Conservation (phyloP, 805 yeast species). For the Myxozyma nipponensis region DNA sequence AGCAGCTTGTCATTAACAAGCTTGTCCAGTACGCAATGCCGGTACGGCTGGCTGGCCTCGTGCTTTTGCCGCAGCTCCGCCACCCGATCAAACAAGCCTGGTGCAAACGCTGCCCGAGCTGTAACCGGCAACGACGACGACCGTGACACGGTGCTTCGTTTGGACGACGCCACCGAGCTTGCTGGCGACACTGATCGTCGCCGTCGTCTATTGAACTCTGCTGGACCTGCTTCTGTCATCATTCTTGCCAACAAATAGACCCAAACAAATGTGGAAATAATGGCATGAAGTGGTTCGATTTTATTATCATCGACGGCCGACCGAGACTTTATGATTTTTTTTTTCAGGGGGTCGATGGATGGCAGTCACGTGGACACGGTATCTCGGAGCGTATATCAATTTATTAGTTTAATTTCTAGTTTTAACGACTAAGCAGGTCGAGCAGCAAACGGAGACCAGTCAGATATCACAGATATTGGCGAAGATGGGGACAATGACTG, state of each 20-base stretch:
- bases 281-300: not conserved
- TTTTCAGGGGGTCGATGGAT: not conserved
- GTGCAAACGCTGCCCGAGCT: slow-evolving; percentile 8
- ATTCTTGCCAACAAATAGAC: too few species aligned
- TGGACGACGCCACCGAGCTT: slow-evolving; percentile 14
- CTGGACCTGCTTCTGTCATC: not conserved
- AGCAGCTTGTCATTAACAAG: slow-evolving; percentile 73
- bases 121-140: slow-evolving; percentile 5
- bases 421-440: too few species aligned
- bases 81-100: slow-evolving; percentile 16
- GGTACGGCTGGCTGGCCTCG: slow-evolving; percentile 65
- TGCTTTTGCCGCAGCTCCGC: slow-evolving; percentile 33
- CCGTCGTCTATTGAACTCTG: slow-evolving; percentile 10
- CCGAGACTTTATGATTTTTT: too few species aligned
- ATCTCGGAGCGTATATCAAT: too few species aligned
- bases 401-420: too few species aligned
- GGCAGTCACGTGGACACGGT: too few species aligned
- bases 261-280: too few species aligned
- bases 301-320: not conserved
- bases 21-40: slow-evolving; percentile 80
- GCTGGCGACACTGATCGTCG: slow-evolving; percentile 21
- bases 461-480: too few species aligned
- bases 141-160: slow-evolving; percentile 5
- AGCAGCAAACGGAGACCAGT: too few species aligned
- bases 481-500: too few species aligned